Evolutionary conservation across 2,329 filamentous ascomycete species (phyloP).

Genomic region (Gyromitra esculenta): DNA sequence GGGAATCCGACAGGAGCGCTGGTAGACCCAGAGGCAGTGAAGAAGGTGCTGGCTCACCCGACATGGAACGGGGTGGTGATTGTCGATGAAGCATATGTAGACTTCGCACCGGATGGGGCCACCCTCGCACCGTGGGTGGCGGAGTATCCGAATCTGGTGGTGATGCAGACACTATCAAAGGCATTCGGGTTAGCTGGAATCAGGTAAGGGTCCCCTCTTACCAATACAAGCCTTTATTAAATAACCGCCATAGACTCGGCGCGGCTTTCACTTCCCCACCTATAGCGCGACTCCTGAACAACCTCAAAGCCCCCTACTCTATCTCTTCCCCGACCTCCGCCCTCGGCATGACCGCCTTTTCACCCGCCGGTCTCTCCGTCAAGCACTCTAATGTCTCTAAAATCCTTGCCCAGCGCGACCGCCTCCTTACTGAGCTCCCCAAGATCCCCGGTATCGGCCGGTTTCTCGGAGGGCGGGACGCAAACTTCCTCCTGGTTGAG

Average conservation of each 20-base stretch:
- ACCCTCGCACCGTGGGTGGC: conserved; percentile 90
- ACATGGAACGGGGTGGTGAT: conserved; percentile 96
- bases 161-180: conserved; percentile 98
- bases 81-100: conserved; percentile 95
- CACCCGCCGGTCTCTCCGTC: conserved; percentile 71
- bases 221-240: not conserved
- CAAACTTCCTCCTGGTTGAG: conserved; percentile 92
- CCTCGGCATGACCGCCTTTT: conserved; percentile 78
- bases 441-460: conserved; percentile 79
- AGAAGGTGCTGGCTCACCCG: conserved; percentile 79
- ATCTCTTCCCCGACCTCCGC: conserved; percentile 87
- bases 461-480: conserved; percentile 79
- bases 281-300: conserved; percentile 85
- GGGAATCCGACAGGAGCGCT: conserved; percentile 91
- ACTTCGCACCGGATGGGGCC: conserved; percentile 82
- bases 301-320: conserved; percentile 95
- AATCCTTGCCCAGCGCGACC: conserved; percentile 79
- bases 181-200: conserved; percentile 96
- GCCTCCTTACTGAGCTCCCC: conserved; percentile 77
- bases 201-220: conserved; percentile 61
- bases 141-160: conserved; percentile 93
- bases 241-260: conserved; percentile 67
- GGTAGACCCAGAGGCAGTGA: conserved; percentile 78
- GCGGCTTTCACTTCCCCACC: conserved; percentile 80
- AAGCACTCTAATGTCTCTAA: conserved; percentile 77